Base-by-base conservation (phyloP, 2,329 filamentous ascomycete genomes). In the Botryotinia globosa region DNA sequence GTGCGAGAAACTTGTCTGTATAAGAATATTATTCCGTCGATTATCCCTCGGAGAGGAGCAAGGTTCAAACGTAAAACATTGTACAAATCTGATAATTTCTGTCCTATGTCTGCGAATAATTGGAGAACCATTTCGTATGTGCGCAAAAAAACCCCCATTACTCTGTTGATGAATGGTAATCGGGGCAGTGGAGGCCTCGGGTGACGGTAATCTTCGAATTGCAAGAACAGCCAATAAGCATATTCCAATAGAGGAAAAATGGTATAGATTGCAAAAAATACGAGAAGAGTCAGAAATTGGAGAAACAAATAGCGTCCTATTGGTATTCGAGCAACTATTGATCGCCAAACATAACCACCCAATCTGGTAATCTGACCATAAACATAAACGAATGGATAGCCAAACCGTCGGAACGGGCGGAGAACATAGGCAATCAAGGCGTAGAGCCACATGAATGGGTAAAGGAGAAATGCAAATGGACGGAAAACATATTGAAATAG, bases 281-380 rank as follows among this genome's bases (percentile, higher is more conserved):
- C 5, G 12, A 54, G 16, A 7, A 54, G 0, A 54, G 5, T 16
- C 25, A 54, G 12, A 32, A 29, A 16, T 45, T 45, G 29, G 39
- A 29, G 0, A 18, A 32, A 2, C 6, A 44, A 2, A 29, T 7
- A 6, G 8, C n/a, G 14, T 32, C 2, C 20, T 42, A n/a, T 7
- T 32, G 22, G n/a, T 20, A 64, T n/a, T 22, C 8, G 39, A 18
- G 6, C 7, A 42, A 34, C 39, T 45, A n/a, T 4, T 32, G 3
- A 25, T 48, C 9, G 16, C 20, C 20, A 4, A 6, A 22, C 9
- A 42, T 63, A 32, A 22, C 18, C 20, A 29, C 25, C n/a, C 4
- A 64, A 32, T 14, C n/a, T 22, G 62, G 18, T 34, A 20, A 48
- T 29, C 14, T 32, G n/a, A 29, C 14, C 14, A 56, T 56, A 56